Base-by-base conservation (phyloP, 192 early-diverging fungal genomes). In the Podila horticola region DNA sequence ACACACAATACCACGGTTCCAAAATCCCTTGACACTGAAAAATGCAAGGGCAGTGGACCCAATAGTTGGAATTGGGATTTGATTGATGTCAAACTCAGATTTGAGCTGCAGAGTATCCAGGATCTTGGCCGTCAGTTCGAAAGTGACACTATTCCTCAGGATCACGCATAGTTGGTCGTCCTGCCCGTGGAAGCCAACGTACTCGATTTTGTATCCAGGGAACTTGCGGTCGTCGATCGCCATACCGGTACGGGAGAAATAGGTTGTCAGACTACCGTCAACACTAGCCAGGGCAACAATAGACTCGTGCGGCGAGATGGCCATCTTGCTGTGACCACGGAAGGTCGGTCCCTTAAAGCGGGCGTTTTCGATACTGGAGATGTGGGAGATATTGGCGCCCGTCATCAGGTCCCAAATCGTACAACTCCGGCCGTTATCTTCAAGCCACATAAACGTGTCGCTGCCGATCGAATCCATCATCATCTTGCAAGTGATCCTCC, bases 281-380 rank as follows among this genome's bases (percentile, higher is more conserved):
- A 81, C 67, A 61, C 77, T 81, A 7, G 77, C 77, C 52, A 81
- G 24, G n/a, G 77, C 77, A n/a, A 81, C 71, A 60, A 81, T 81
- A 5, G 77, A 81, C 71, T 81, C 71, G 19, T 81, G 77, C 2
- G 77, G 77, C 0, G 77, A 81, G 22, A 81, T 81, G 2, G 77
- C 77, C 77, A 81, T 81, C 48, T 73, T 81, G 67, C 61, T 81
- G 57, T 81, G 70, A 7, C 77, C 77, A 3, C 71, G 77, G 67
- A 73, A 81, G 19, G 77, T 69, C 9, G 66, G 61, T 34, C 77
- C 71, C 36, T 81, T 81, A 57, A 81, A 81, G 6, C 57, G 63
- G 0, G 77, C 77, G 28, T 81, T 81, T 19, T 81, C 77, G 38
- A 81, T 72, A 69, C 77, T 73, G 22, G 77, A 81, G 58, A 81